Conservation (phyloP, 768 basidiomycete species). For the Leucocoprinus birnbaumii region DNA sequence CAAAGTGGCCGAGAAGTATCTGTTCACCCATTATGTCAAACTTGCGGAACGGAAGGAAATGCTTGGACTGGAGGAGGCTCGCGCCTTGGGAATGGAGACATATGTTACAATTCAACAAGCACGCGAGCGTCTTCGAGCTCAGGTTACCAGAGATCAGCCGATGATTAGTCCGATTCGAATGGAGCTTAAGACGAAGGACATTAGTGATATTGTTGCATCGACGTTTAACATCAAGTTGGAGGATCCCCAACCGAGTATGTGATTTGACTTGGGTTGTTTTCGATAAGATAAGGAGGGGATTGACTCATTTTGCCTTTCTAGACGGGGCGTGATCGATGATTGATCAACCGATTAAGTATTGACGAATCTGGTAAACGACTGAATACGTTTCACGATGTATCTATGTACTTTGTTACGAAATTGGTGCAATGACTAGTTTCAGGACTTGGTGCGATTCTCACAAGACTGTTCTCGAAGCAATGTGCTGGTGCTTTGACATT, state of each 20-base stretch:
- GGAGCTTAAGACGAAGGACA: neutral
- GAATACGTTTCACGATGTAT: no score
- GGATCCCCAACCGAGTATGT: neutral
- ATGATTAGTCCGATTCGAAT: neutral
- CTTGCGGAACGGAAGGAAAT: constrained; percentile 21
- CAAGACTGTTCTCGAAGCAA: no score
- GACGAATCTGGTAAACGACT: no score
- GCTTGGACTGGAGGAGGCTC: constrained; percentile 50
- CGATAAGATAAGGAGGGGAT: neutral
- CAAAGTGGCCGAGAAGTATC: neutral
- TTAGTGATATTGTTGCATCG: neutral
- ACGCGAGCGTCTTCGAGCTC: constrained; percentile 46
- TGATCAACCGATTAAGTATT: no score
- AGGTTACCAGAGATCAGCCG: neutral
- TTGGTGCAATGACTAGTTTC: no score
- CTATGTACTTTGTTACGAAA: no score
- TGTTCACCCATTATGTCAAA: constrained; percentile 1
- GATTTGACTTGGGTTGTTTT: neutral
- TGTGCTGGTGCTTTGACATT: no score
- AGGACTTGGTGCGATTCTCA: no score
- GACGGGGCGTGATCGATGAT: no score
- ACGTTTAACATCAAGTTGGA: neutral
- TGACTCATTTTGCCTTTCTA: neutral
- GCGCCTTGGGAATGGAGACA: constrained; percentile 52
- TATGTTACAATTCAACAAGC: constrained; percentile 49